Percentiles rank a stretch among this genome's conserved stretches.
Conservation (phyloP, 2,329 filamentous ascomycete genomes). For the Aphanocladium album region DNA sequence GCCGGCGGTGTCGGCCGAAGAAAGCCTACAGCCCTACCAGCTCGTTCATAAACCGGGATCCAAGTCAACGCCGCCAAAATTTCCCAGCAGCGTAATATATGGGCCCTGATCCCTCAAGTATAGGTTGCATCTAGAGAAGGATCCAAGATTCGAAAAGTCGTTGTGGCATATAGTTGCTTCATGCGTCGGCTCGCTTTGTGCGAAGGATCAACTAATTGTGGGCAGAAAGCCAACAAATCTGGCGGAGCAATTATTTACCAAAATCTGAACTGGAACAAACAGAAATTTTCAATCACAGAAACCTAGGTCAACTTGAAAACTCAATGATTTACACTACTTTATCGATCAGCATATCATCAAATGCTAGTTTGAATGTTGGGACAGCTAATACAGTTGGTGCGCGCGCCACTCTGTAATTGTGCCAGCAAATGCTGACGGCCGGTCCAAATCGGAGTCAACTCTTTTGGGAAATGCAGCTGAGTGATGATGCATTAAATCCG, state of each 20-base stretch:
- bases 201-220: background rate
- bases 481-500: background rate
- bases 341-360: too few species aligned
- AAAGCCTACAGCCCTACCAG: background rate
- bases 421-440: background rate
- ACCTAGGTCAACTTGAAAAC: too few species aligned
- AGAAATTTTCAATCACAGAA: too few species aligned
- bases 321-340: too few species aligned
- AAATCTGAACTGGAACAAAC: too few species aligned
- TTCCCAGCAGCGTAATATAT: background rate
- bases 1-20: too few species aligned
- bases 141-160: background rate
- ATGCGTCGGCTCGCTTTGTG: background rate
- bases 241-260: too few species aligned
- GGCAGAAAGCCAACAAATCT: background rate
- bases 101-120: background rate
- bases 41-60: background rate
- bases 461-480: background rate
- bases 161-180: background rate
- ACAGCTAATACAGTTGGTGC: too few species aligned
- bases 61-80: background rate
- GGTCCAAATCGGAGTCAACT: background rate
- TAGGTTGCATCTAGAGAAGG: fast-evolving
- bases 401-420: too few species aligned
- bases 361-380: too few species aligned